Conservation (phyloP, 2,329 filamentous ascomycete species). For the Pseudogymnoascus sp. region DNA sequence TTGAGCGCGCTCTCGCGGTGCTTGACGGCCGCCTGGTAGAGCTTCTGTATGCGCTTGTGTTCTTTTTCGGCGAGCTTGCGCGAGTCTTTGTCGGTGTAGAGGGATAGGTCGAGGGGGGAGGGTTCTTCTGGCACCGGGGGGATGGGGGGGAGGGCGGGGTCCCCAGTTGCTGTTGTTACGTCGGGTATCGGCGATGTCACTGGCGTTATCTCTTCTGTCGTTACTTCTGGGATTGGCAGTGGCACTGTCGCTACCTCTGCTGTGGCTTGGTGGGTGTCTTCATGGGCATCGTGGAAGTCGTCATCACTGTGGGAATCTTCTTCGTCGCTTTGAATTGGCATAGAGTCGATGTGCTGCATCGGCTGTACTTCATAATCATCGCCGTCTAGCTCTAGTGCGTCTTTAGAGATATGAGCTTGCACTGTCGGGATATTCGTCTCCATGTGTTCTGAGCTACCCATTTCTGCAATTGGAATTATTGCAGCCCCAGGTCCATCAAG, state of each 20-base stretch:
- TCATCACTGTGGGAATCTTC: constrained; percentile 7
- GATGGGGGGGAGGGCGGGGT: constrained; percentile 38
- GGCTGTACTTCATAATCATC: constrained; percentile 15
- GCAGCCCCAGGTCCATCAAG: neutral
- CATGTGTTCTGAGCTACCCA: neutral
- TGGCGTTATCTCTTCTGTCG: neutral
- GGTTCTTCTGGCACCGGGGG: constrained; percentile 48
- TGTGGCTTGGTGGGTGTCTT: neutral
- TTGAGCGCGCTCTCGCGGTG: constrained; percentile 57
- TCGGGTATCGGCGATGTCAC: neutral
- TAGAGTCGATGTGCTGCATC: constrained; percentile 35
- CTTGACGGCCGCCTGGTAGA: constrained; percentile 60
- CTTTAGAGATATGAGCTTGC: neutral
- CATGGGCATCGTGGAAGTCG: neutral
- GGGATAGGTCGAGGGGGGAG: constrained; percentile 47
- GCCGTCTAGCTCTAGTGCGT: constrained; percentile 8
- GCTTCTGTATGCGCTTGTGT: constrained; percentile 53
- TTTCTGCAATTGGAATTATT: neutral
- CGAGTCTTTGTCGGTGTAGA: constrained; percentile 55
- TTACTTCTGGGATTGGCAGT: neutral
- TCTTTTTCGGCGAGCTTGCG: constrained; percentile 66
- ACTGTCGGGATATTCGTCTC: constrained; percentile 19
- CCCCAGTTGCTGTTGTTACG: constrained; percentile 24
- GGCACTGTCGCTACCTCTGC: neutral
- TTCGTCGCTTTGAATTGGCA: constrained; percentile 31